These are phyloP conservation scores for Manihot esculenta DNA, from an alignment of 441 rosid genomes.

Conservation along the genomic window DNA sequence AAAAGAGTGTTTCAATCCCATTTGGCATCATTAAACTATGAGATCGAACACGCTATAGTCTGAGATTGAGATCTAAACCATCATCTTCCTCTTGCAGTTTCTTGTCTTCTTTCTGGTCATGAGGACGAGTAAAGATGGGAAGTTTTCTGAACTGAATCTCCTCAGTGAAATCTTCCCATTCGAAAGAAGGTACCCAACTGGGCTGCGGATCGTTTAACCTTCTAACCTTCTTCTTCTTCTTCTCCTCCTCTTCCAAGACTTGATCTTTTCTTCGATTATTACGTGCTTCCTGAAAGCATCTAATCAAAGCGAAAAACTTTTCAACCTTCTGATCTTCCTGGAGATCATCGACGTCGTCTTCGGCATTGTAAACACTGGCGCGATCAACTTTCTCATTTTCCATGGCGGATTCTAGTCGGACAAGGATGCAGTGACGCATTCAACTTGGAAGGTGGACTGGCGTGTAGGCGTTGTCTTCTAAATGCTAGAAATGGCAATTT, in stretches of 20 bases:
- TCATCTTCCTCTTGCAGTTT: slow-evolving; percentile 10
- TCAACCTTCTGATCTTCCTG: slow-evolving; percentile 43
- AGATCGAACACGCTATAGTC: slow-evolving; percentile 21
- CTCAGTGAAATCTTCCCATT: slow-evolving; percentile 45
- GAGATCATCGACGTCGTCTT: not conserved
- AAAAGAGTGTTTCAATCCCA: no score
- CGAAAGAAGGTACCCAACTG: slow-evolving; percentile 46
- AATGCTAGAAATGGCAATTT: no score
- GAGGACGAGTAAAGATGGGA: slow-evolving; percentile 17
- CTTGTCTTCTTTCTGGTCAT: slow-evolving; percentile 8
- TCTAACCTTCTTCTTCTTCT: slow-evolving; percentile 4
- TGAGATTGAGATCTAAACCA: slow-evolving; percentile 38
- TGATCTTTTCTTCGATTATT: slow-evolving; percentile 25
- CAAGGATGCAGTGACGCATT: not conserved
- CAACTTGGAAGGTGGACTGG: not conserved
- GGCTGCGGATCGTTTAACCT: slow-evolving; percentile 11
- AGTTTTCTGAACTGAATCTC: slow-evolving; percentile 26
- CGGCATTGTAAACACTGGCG: not conserved
- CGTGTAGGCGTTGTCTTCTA: no score
- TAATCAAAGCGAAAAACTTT: slow-evolving; percentile 40
- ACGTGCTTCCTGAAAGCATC: slow-evolving; percentile 38
- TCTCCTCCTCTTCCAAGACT: slow-evolving; percentile 14
- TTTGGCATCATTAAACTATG: no score
- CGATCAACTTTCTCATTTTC: slow-evolving; percentile 5
- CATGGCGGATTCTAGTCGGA: not conserved